Evolutionary conservation across 2,329 filamentous ascomycete genomes (phyloP).

Genomic region (Myriosclerotinia scirpicola): DNA sequence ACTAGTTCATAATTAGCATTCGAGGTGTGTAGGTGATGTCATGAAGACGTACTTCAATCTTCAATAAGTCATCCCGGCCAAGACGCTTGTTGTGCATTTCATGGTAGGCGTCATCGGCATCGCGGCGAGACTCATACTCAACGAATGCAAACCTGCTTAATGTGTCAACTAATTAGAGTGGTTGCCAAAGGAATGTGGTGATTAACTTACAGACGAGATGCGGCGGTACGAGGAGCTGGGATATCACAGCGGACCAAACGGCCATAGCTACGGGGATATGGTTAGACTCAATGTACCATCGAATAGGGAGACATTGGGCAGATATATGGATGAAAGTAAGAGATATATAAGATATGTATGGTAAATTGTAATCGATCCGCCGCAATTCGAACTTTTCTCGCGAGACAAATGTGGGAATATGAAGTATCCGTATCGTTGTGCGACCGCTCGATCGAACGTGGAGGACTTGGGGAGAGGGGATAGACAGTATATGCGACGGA

Average conservation of each 20-base stretch:
- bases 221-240: slow-evolving; percentile 88
- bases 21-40: background rate
- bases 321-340: slow-evolving; percentile 33
- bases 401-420: slow-evolving; percentile 37
- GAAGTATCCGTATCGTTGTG: slow-evolving; percentile 38
- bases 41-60: slow-evolving; percentile 77
- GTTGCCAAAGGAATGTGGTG: slow-evolving; percentile 29
- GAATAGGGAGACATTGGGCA: slow-evolving; percentile 31
- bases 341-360: slow-evolving; percentile 31
- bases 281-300: slow-evolving; percentile 33
- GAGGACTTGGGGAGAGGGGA: slow-evolving; percentile 33
- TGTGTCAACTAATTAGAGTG: slow-evolving; percentile 42
- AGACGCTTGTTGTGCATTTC: slow-evolving; percentile 99
- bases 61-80: slow-evolving; percentile 82
- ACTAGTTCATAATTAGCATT: slow-evolving; percentile 56
- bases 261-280: slow-evolving; percentile 69
- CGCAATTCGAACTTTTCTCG: slow-evolving; percentile 33
- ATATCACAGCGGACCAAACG: slow-evolving; percentile 98
- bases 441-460: slow-evolving; percentile 45
- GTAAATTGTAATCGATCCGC: slow-evolving; percentile 34
- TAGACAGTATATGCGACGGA: slow-evolving; percentile 44
- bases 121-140: slow-evolving; percentile 96
- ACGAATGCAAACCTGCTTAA: slow-evolving; percentile 86
- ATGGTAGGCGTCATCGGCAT: slow-evolving; percentile 98
- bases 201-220: slow-evolving; percentile 84